Percentiles rank a stretch among this genome's conserved stretches.
Evolutionary conservation across 306 rosid species (phyloP).

Genomic region (Cucurbita maxima): DNA sequence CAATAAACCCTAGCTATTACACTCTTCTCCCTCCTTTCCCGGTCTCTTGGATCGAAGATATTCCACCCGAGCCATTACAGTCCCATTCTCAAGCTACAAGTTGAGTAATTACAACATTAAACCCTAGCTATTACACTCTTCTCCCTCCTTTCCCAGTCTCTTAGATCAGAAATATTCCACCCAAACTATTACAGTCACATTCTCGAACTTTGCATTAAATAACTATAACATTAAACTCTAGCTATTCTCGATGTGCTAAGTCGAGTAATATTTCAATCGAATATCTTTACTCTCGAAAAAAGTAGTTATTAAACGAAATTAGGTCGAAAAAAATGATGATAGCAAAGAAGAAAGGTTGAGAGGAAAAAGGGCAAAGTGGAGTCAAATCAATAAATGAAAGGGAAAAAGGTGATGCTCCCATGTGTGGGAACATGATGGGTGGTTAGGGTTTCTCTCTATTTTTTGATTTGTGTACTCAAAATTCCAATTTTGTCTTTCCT

Average conservation of each 20-base stretch:
- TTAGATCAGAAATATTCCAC: not conserved
- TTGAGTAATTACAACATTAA: no score
- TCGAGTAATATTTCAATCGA: no score
- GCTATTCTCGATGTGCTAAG: not conserved
- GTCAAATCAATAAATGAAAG: not conserved
- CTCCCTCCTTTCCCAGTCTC: not conserved
- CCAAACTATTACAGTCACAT: no score
- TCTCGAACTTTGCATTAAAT: no score
- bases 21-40: not conserved
- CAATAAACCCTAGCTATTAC: not conserved
- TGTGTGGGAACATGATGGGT: slow-evolving; percentile 63
- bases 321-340: no score
- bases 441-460: slow-evolving; percentile 56
- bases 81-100: no score
- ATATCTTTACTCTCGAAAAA: not conserved
- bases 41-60: not conserved
- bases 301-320: no score
- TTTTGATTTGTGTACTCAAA: slow-evolving; percentile 20
- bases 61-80: no score
- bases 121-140: not conserved
- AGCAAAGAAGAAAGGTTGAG: not conserved
- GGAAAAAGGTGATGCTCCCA: slow-evolving; percentile 43
- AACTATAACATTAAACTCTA: no score
- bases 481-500: slow-evolving; percentile 44
- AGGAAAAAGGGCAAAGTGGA: slow-evolving; percentile 3